Evolutionary conservation across 129 eudicot genomes (phyloP), one percentile per base, ranked within the genome.

Genomic region (Pulicaria dysenterica): DNA sequence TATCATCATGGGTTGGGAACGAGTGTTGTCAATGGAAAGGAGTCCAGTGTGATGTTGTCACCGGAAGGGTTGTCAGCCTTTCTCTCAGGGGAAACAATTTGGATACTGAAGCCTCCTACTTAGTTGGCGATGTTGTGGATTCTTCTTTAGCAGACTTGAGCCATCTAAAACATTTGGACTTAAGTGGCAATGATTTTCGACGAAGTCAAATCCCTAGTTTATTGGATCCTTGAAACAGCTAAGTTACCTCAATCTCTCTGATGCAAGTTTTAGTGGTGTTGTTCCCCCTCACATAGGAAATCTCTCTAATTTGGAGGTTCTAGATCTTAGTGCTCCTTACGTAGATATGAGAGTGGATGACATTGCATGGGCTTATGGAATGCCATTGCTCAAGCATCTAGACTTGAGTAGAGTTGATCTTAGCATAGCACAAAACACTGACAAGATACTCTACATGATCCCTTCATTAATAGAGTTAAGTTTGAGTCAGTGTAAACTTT

Each of bases 21-120:
- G 68, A 62, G 5, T 62, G 68, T 40, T 64, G 69, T 42, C 6
- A 15, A 8, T 63, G 53, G 69, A 4, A 63, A 42, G 69, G 69
- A 63, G 69, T 63, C 37, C 14, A 1, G 0, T 63, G 69, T 63
- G 69, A 63, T 42, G 14, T 9, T 16, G 14, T 8, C 50, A 43
- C 38, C 2, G 15, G 69, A 41, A 63, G 11, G 8, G 69, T 63
- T 15, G 69, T 41, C 38, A 4, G 69, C 38, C 53, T 42, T 63
- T 2, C 14, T 16, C 69, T 41, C 36, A 41, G 34, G n/a, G 49
- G 38, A 43, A 42, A 16, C 42, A 3, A 59, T 47, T 2, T 5
- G 5, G 10, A 12, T 15, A n/a, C 3, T 40, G 6, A 41, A 40
- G 34, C 40, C n/a, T 14, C 0, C 7, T 41, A 62, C 49, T 15